Base-by-base conservation (phyloP, 1,284 basidiomycete species). In the Cutaneotrichosporon cavernicola region DNA sequence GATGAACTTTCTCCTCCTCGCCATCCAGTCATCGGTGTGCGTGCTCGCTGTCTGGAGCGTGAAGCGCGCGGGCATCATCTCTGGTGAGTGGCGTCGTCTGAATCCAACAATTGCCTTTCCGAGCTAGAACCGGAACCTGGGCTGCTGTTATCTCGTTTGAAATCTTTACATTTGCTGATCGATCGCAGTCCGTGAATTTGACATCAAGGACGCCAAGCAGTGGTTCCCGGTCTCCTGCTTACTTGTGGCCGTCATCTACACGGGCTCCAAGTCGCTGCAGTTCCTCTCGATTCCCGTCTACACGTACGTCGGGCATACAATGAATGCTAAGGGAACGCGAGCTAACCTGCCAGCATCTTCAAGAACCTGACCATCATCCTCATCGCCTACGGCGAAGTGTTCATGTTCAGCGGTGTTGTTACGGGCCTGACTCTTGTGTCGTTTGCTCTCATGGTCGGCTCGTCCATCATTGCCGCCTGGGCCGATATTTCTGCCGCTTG, bases 361-460 rank as follows among this genome's bases (percentile, higher is more conserved):
- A 99, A 99, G 83, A 99, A 99, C 79, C 79, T 99, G 72, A 97
- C 97, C 32, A 99, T 99, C 75, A 98, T 99, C 71, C 86, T 99
- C 43, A 99, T 99, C 75, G 92, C 97, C 5, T 98, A 99, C 77
- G 97, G 97, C 47, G 97, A 99, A 82, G 91, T 97, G 9, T 81
- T 98, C 66, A 98, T 95, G 95, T 99, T 99, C 77, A 92, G 89
- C 65, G 95, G 95, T 40, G 85, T 85, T 65, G 89, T 99, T 47
- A 96, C 94, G 0, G 86, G 87, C 7, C 85, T 99, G 55, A 95
- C 94, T 0, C 87, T 98, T 69, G 83, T 90, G 43, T 90, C 95
- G 0, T 99, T 99, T 78, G 81, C 90, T 26, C 86, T 99, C 65
- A 99, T 99, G 95, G 95, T 98, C 55, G 74, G 97, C 36, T 99